phyloP scores from a whole-genome alignment of 352 stramenopile genomes.

The Blastocystis sp. region DNA sequence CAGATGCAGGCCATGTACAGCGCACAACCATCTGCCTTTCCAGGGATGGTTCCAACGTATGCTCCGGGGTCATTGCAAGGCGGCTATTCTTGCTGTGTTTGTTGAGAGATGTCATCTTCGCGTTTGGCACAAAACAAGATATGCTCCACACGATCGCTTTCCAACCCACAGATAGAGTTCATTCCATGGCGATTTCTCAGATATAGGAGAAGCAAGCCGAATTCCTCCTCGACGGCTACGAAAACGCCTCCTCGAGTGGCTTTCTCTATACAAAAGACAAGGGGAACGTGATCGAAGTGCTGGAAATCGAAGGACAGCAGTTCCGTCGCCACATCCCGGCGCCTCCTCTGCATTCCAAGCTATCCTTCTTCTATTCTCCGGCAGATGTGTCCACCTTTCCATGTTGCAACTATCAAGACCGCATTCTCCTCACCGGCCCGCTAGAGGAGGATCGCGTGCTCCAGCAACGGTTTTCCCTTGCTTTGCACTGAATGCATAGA shows the following conservation, averaged over 20 bases:
- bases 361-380: background rate
- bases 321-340: conserved; percentile 49
- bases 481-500: background rate
- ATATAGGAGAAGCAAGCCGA: conserved; percentile 49
- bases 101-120: conserved; percentile 40
- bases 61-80: background rate
- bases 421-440: conserved; percentile 12
- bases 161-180: background rate
- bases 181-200: background rate
- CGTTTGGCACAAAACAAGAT: background rate
- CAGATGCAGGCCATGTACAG: background rate
- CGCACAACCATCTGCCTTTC: background rate
- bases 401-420: conserved; percentile 43
- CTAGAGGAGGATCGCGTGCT: conserved; percentile 55
- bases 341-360: conserved; percentile 28
- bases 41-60: background rate
- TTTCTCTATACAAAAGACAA: conserved; percentile 58
- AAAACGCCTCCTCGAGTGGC: conserved; percentile 10
- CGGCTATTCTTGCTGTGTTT: background rate
- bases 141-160: background rate
- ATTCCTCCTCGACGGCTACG: conserved; percentile 26
- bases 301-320: conserved; percentile 64
- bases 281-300: conserved; percentile 34
- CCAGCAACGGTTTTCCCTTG: conserved; percentile 16
- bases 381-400: conserved; percentile 26